Evolutionary conservation across 495 filamentous ascomycete species (phyloP).

Genomic region (Darksidea phi): DNA sequence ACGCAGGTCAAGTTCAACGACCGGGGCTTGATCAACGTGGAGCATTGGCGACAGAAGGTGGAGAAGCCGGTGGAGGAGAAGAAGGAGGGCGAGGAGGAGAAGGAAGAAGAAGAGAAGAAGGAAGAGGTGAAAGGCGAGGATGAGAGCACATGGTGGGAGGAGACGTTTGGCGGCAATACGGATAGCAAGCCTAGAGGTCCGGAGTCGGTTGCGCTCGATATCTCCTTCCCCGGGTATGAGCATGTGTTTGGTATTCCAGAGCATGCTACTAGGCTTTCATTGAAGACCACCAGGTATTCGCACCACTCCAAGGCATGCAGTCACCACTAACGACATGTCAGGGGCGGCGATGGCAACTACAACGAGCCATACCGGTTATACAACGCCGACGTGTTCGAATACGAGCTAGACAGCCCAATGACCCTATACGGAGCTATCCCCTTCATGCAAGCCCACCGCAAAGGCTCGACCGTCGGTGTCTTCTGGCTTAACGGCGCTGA

Average conservation of each 20-base stretch:
- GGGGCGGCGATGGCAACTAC: conserved; percentile 80
- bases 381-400: conserved; percentile 96
- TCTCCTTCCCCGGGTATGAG: conserved; percentile 85
- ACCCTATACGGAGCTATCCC: conserved; percentile 96
- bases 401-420: conserved; percentile 95
- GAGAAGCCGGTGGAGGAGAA: conserved; percentile 58
- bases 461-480: conserved; percentile 91
- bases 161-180: conserved; percentile 88
- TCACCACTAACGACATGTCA: conserved; percentile 15
- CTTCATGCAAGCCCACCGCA: conserved; percentile 94
- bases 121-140: conserved; percentile 56
- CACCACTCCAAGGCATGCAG: conserved; percentile 40
- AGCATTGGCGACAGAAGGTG: conserved; percentile 91
- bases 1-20: conserved; percentile 88
- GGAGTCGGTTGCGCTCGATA: conserved; percentile 86
- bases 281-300: conserved; percentile 86
- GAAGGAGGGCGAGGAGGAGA: conserved; percentile 43
- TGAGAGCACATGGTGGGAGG: conserved; percentile 96
- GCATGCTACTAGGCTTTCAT: conserved; percentile 80
- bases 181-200: conserved; percentile 89
- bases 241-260: conserved; percentile 95
- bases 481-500: conserved; percentile 98
- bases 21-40: conserved; percentile 80
- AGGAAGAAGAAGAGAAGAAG: conserved; percentile 52
- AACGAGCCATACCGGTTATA: conserved; percentile 92